phyloP scores from a whole-genome alignment of 106 monocot genomes.

The Agapanthus africanus region DNA sequence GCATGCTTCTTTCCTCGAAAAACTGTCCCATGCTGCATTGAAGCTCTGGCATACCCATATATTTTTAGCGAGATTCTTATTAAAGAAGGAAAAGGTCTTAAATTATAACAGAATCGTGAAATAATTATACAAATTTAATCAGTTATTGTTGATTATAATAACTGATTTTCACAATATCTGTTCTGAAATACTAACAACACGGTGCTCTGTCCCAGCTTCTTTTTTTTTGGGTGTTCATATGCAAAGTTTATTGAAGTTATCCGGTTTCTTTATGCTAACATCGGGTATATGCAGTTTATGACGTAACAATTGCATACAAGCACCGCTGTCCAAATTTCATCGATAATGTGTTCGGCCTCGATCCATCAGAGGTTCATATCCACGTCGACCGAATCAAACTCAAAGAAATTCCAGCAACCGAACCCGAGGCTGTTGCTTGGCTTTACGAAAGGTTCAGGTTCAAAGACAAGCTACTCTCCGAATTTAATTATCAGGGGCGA shows the following conservation, averaged over 20 bases:
- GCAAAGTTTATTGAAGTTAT: neutral
- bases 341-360: constrained; percentile 74
- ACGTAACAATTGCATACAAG: constrained; percentile 86
- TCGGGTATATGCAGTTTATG: constrained; percentile 88
- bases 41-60: too few relatives aligned
- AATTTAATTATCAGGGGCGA: constrained; percentile 44
- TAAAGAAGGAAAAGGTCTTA: neutral
- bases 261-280: neutral
- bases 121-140: neutral
- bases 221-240: neutral
- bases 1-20: neutral
- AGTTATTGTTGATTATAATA: neutral
- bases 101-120: neutral
- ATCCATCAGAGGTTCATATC: constrained; percentile 90
- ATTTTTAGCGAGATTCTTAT: too few relatives aligned
- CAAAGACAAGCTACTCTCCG: constrained; percentile 65
- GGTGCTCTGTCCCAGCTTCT: neutral
- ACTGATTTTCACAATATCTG: neutral
- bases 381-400: constrained; percentile 44
- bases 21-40: neutral
- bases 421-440: constrained; percentile 57
- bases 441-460: constrained; percentile 72
- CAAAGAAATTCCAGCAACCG: constrained; percentile 49
- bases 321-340: constrained; percentile 58
- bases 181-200: neutral